Evolutionary conservation across 2,329 filamentous ascomycete genomes (phyloP).

Genomic region (Aspergillus puulaauensis): DNA sequence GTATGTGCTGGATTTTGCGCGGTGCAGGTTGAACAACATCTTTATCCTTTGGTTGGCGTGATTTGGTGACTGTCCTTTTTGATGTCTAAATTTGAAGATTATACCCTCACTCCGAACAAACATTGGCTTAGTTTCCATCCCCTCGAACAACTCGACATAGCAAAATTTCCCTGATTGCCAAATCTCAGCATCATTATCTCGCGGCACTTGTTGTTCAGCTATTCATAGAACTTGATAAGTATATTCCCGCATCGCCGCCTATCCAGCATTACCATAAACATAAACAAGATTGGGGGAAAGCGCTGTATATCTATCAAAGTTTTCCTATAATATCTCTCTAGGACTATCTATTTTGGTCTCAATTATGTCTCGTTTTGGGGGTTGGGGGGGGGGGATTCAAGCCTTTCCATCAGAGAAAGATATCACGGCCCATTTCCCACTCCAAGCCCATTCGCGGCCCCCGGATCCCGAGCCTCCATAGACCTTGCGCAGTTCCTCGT

Average conservation of each 20-base stretch:
- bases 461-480: conserved; percentile 70
- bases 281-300: too few species aligned
- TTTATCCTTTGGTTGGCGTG: neutral
- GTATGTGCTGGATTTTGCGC: neutral
- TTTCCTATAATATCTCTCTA: too few species aligned
- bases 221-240: neutral
- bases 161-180: neutral
- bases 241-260: too few species aligned
- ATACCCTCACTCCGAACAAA: neutral
- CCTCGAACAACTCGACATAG: neutral
- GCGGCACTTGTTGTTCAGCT: neutral
- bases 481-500: conserved; percentile 71
- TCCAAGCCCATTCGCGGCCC: conserved; percentile 87
- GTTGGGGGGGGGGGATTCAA: neutral
- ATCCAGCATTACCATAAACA: too few species aligned
- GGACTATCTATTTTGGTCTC: neutral
- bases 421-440: conserved; percentile 94
- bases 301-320: too few species aligned
- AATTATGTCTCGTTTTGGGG: neutral
- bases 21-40: neutral
- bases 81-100: neutral
- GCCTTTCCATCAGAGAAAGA: conserved; percentile 73
- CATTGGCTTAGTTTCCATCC: neutral
- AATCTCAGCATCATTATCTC: too few species aligned
- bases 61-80: neutral